Conservation (phyloP, 1,139 yeast genomes). For the Suhomyces ambrosiae region DNA sequence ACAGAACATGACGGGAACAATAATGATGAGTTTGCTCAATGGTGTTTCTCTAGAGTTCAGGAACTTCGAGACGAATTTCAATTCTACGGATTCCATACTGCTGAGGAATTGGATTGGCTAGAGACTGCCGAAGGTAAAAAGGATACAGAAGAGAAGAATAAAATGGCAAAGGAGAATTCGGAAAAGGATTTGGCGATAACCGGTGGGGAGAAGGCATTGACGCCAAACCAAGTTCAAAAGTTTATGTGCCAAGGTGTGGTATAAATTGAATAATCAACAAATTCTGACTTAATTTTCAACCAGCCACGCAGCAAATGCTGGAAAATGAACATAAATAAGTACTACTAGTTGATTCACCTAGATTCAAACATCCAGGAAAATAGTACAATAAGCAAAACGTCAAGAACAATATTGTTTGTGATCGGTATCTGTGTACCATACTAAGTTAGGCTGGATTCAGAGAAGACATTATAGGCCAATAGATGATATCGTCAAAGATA, state of each 20-base stretch:
- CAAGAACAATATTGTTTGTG: too few species aligned
- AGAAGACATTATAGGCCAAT: too few species aligned
- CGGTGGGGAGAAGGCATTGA: constrained; percentile 36
- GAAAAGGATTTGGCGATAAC: constrained; percentile 33
- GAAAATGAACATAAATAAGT: too few species aligned
- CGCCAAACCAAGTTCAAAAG: constrained; percentile 42
- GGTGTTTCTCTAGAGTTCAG: constrained; percentile 61
- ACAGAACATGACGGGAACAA: constrained; percentile 28
- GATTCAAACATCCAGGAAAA: too few species aligned
- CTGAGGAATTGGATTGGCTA: constrained; percentile 44
- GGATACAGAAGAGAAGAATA: constrained; percentile 33
- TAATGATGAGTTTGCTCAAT: constrained; percentile 59
- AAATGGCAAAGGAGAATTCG: constrained; percentile 29
- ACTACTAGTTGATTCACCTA: too few species aligned
- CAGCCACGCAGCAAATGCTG: too few species aligned
- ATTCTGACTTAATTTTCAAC: too few species aligned
- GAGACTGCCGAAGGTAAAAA: constrained; percentile 45
- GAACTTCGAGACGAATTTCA: constrained; percentile 57
- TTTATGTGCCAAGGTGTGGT: constrained; percentile 45
- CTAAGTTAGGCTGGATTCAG: too few species aligned
- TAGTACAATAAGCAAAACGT: too few species aligned
- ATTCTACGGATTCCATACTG: constrained; percentile 62
- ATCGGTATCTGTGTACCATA: too few species aligned
- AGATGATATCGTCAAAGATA: too few species aligned
- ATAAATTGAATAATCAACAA: neutral